Percentiles rank a stretch among this genome's conserved stretches.
Conservation (phyloP, 495 filamentous ascomycete genomes). For the Rostrohypoxylon terebratum region DNA sequence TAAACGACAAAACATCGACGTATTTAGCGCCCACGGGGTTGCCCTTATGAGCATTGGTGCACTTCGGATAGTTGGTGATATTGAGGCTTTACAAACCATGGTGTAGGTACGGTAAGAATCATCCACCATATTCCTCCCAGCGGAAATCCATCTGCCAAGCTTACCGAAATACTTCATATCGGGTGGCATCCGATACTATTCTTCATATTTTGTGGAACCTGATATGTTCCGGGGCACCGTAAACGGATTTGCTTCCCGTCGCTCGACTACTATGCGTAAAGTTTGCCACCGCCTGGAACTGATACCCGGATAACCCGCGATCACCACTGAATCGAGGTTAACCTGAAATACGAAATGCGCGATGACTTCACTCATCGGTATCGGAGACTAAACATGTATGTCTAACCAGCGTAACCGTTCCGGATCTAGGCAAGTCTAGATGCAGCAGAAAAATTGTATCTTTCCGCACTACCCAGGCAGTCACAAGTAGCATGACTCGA, state of each 20-base stretch:
- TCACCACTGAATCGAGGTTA: constrained; percentile 21
- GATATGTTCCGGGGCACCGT: constrained; percentile 28
- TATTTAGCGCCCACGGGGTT: not conserved
- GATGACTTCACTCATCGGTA: constrained; percentile 29
- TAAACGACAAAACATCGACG: not conserved
- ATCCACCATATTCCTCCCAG: constrained; percentile 18
- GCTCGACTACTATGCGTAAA: constrained; percentile 3
- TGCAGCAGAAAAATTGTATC: constrained; percentile 22
- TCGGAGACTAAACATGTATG: constrained; percentile 15
- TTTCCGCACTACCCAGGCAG: constrained; percentile 29
- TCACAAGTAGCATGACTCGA: constrained; percentile 39
- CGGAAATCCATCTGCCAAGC: constrained; percentile 34
- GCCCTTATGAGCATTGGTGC: not conserved
- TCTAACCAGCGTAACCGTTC: constrained; percentile 17
- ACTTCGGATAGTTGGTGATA: not conserved
- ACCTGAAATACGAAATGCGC: constrained; percentile 19
- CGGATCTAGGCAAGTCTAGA: constrained; percentile 40
- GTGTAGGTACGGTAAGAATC: not conserved
- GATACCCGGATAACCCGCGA: constrained; percentile 16
- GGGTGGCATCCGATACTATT: constrained; percentile 29
- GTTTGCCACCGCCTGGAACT: constrained; percentile 9
- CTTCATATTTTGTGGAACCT: constrained; percentile 34
- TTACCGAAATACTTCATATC: constrained; percentile 23
- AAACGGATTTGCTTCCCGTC: constrained; percentile 20
- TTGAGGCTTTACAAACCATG: constrained; percentile 1